Evolutionary conservation across 2,329 filamentous ascomycete species (phyloP).

Genomic region (Lomentospora prolificans): DNA sequence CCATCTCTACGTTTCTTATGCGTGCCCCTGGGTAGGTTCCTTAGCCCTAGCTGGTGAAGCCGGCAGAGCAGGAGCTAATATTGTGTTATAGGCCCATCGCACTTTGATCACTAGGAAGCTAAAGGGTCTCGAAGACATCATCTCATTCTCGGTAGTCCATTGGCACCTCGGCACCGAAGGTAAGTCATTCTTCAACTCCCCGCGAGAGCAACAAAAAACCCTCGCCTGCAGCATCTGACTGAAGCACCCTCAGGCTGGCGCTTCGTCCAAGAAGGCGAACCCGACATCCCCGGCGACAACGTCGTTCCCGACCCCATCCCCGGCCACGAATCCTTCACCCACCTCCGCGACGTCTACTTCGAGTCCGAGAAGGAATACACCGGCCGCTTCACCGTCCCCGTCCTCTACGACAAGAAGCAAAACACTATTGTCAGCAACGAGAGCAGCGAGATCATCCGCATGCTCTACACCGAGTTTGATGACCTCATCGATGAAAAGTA

Average conservation of each 20-base stretch:
- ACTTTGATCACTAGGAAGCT: slow-evolving; percentile 80
- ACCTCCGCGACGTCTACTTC: slow-evolving; percentile 75
- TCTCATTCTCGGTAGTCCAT: slow-evolving; percentile 74
- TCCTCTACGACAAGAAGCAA: slow-evolving; percentile 69
- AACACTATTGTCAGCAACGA: slow-evolving; percentile 83
- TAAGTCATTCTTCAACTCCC: slow-evolving; percentile 14
- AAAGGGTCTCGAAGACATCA: slow-evolving; percentile 82
- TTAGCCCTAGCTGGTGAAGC: not conserved
- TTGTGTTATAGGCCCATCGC: slow-evolving; percentile 53
- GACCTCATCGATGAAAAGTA: slow-evolving; percentile 51
- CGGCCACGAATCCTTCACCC: slow-evolving; percentile 56
- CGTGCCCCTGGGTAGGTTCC: slow-evolving; percentile 68
- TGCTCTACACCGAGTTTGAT: slow-evolving; percentile 79
- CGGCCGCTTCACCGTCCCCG: slow-evolving; percentile 80
- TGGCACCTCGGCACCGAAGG: slow-evolving; percentile 67
- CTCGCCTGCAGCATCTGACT: not conserved
- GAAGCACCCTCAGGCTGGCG: slow-evolving; percentile 56
- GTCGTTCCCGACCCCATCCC: slow-evolving; percentile 60
- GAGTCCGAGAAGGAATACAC: slow-evolving; percentile 59
- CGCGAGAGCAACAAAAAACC: not conserved
- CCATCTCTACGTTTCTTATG: slow-evolving; percentile 90
- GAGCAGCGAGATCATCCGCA: slow-evolving; percentile 84
- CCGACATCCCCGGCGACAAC: slow-evolving; percentile 45
- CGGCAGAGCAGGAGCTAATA: not conserved
- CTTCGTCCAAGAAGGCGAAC: slow-evolving; percentile 57